Evolutionary conservation across 306 rosid species (phyloP), one percentile per base, ranked within the genome.

Genomic region (Abrus precatorius): DNA sequence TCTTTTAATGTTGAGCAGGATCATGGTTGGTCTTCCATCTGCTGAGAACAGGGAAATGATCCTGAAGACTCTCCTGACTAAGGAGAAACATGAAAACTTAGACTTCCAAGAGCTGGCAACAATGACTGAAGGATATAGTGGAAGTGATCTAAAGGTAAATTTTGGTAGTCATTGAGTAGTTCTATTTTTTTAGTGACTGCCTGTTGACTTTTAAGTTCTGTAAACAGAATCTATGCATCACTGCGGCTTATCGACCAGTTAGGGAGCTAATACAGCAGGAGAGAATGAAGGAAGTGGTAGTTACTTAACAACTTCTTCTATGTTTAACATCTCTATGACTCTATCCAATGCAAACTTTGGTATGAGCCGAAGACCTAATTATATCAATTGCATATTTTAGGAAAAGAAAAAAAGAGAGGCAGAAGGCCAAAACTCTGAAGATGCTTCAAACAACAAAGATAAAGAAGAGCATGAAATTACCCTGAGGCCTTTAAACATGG

Each of bases 201-300:
- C 55, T 86, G 53, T 43, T 79, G 48, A 87, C 32, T 40, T 20
- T 78, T 63, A 70, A 63, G 68, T 79, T 64, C 74, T 87, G 75
- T 86, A 44, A 85, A 78, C 97, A 95, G 98, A 93, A 96, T 81
- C 86, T 96, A 82, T 96, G 98, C 75, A 84, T 86, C 41, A 93
- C 97, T 9, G 99, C 99, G 1, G 97, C 99, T 64, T 96, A 93
- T 82, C 89, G 91, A 66, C 99, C 98, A 7, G 94, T 96, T 55
- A 86, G 97, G 86, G 98, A 96, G 91, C 89, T 96, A 45, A 61
- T 96, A 80, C 87, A 92, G 85, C 92, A 87, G 63, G 99, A 96
- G 86, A 89, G 92, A 80, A 59, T 48, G 75, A 95, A 95, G 81
- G 95, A 95, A 30, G 40, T 40, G 98, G 98, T 95, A 89, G 78